Base-by-base conservation (phyloP, 495 filamentous ascomycete species). In the Tuber aestivum region DNA sequence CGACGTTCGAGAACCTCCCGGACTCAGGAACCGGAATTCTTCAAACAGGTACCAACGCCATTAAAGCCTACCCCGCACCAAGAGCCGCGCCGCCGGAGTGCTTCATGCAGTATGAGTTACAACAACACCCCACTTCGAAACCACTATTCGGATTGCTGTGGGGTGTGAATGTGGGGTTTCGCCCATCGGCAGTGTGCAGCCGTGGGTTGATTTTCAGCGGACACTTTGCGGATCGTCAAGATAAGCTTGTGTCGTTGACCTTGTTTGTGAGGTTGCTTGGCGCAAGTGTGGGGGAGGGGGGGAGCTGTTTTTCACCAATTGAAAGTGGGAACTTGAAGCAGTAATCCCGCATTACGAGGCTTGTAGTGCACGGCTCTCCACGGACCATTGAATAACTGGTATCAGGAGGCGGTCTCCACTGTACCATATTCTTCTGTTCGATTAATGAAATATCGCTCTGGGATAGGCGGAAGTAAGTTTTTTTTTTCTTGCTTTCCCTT, bases 61-160 rank as follows among this genome's bases (percentile, higher is more conserved):
- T 61, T 61, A 23, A n/a, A 61, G n/a, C 50, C n/a, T 61, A n/a
- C 50, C 50, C 50, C n/a, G 50, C 50, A 16, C 27, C 27, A 61
- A 32, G 27, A 61, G 32, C 50, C 50, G 50, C 50, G 50, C 50
- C 50, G 10, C 50, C n/a, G 50, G n/a, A 32, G 50, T 32, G 50
- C 50, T 61, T 61, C 50, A 32, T 61, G 50, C 50, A 61, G 50
- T 61, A 61, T 61, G 50, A 61, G 50, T 61, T 61, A 61, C 50
- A 61, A 61, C 50, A 4, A 61, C 12, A 61, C 50, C 12, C 50
- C 50, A 61, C 27, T 3, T 12, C 48, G n/a, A n/a, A 56, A 8
- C 48, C 23, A 21, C 50, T 12, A 32, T 32, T 50, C 4, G 12
- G n/a, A 16, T 61, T 61, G 50, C 12, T 61, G 50, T 61, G 50